Percentiles rank a stretch among this genome's conserved stretches.
These are phyloP conservation scores for Gossypium davidsonii DNA, from an alignment of 441 rosid genomes.

Conservation along the genomic window DNA sequence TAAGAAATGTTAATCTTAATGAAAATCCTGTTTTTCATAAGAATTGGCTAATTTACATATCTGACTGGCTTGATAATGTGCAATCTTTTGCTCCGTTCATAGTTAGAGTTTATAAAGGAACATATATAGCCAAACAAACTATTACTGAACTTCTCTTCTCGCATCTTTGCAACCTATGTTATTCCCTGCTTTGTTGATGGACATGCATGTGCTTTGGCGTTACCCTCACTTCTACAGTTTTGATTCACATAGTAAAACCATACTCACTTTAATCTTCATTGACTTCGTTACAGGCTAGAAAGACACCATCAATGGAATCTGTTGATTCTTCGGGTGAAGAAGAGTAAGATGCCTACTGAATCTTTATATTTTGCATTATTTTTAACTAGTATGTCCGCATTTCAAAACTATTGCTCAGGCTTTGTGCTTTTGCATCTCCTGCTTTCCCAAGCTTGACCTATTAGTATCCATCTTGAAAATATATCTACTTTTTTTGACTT, in stretches of 20 bases:
- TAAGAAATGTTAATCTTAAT: neutral
- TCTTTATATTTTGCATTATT: slow-evolving; percentile 13
- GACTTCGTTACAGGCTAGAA: slow-evolving; percentile 58
- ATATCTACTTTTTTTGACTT: neutral
- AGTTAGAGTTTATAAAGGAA: neutral
- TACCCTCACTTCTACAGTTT: neutral
- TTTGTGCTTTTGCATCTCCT: slow-evolving; percentile 5
- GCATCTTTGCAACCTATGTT: neutral
- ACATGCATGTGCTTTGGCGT: neutral
- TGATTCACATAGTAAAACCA: neutral
- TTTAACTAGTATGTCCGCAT: neutral
- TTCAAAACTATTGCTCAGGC: slow-evolving; percentile 1
- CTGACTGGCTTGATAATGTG: neutral
- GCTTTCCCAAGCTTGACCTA: slow-evolving; percentile 1
- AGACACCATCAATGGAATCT: slow-evolving; percentile 76
- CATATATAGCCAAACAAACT: neutral
- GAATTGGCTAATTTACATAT: neutral
- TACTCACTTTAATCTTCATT: slow-evolving; percentile 19
- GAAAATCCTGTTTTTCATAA: neutral
- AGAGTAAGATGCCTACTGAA: slow-evolving; percentile 61
- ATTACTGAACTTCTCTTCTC: neutral
- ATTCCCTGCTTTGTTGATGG: neutral
- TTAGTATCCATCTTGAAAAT: neutral
- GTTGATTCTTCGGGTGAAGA: slow-evolving; percentile 97
- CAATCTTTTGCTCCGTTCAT: neutral